A percentile compares a stretch with the other conserved stretches of the same genome.
Conservation (phyloP, 495 filamentous ascomycete species). For the Neurospora sublineolata region DNA sequence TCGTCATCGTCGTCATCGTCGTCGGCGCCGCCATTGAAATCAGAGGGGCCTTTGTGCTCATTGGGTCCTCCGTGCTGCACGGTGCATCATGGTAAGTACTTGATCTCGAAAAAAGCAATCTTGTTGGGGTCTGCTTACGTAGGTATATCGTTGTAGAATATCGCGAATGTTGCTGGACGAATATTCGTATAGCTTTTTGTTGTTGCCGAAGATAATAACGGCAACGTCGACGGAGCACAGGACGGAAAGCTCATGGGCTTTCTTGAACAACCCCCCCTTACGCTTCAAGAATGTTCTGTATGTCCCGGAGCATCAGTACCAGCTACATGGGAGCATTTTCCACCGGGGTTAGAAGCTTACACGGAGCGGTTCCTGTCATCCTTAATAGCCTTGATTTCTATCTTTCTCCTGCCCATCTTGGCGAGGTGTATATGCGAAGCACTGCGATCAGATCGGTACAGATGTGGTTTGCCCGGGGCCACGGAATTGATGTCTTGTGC, state of each 20-base stretch:
- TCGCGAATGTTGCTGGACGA: conserved; percentile 90
- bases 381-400: conserved; percentile 99
- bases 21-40: conserved; percentile 78
- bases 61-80: conserved; percentile 77
- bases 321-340: conserved; percentile 82
- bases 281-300: conserved; percentile 91
- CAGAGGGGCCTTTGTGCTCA: conserved; percentile 90
- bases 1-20: conserved; percentile 87
- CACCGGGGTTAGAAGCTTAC: conserved; percentile 54
- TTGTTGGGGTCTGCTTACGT: conserved; percentile 46
- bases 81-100: conserved; percentile 16
- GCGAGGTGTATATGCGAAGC: neutral
- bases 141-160: conserved; percentile 74
- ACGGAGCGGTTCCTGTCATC: conserved; percentile 98
- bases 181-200: conserved; percentile 97
- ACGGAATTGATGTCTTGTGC: neutral
- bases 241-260: conserved; percentile 95
- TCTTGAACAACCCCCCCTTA: conserved; percentile 98
- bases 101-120: neutral
- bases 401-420: conserved; percentile 62
- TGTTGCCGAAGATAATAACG: conserved; percentile 94
- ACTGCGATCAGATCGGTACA: neutral
- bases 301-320: conserved; percentile 61
- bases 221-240: conserved; percentile 97
- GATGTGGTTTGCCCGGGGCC: neutral